Evolutionary conservation across 306 rosid species (phyloP).

Genomic region (Urtica urens): DNA sequence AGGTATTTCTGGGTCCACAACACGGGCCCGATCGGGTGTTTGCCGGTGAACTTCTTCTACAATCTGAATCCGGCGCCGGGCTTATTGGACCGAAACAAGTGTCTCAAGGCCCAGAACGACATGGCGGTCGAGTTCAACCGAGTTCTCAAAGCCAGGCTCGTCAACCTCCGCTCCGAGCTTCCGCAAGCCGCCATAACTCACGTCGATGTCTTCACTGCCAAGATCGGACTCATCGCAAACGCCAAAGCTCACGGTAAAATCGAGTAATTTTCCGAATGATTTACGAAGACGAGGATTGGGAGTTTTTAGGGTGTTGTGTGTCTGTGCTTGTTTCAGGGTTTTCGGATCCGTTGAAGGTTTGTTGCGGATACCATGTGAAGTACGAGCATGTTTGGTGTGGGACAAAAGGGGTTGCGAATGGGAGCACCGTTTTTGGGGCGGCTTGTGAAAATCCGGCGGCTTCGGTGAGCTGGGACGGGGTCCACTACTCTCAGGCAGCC

Average conservation of each 20-base stretch:
- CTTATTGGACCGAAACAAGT: conserved; percentile 44
- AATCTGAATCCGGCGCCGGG: conserved; percentile 46
- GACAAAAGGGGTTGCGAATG: conserved; percentile 34
- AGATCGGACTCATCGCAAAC: conserved; percentile 60
- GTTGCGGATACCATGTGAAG: conserved; percentile 83
- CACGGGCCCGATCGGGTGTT: conserved; percentile 82
- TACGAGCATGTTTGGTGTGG: conserved; percentile 85
- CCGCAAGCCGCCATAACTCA: conserved; percentile 75
- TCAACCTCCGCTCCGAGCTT: conserved; percentile 64
- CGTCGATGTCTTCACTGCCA: conserved; percentile 72
- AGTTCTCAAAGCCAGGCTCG: conserved; percentile 48
- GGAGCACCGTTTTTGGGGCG: conserved; percentile 50
- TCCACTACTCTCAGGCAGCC: conserved; percentile 81
- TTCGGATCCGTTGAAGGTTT: conserved; percentile 56
- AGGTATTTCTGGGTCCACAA: conserved; percentile 88
- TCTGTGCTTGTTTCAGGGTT: conserved; percentile 68
- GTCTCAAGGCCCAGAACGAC: conserved; percentile 58
- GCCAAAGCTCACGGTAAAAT: conserved; percentile 56
- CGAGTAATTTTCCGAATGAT: not conserved
- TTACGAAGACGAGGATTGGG: too few species aligned
- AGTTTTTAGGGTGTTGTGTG: too few species aligned
- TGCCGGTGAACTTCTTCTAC: conserved; percentile 68
- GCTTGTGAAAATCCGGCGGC: conserved; percentile 52
- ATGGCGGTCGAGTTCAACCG: conserved; percentile 65
- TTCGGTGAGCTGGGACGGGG: conserved; percentile 77